phyloP scores from a whole-genome alignment of 768 basidiomycete species.

The Pisolithus sp. region DNA sequence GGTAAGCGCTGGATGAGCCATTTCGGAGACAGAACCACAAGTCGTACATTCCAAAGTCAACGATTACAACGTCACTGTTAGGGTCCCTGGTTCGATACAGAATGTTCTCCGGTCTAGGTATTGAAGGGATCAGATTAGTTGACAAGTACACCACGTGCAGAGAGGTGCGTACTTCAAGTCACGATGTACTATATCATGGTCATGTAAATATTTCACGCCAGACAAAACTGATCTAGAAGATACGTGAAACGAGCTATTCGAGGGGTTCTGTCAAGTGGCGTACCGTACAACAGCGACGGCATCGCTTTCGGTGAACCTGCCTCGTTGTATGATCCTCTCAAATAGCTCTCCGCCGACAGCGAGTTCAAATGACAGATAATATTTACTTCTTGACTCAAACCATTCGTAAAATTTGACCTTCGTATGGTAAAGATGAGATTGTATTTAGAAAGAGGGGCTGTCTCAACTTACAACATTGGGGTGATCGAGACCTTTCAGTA shows the following conservation, averaged over 20 bases:
- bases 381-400: constrained; percentile 92
- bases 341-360: constrained; percentile 94
- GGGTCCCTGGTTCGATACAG: constrained; percentile 74
- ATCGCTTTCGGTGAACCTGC: constrained; percentile 92
- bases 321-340: constrained; percentile 74
- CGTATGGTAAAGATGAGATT: not conserved
- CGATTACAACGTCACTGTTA: constrained; percentile 87
- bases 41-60: constrained; percentile 92
- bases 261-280: constrained; percentile 18
- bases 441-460: not conserved
- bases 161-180: constrained; percentile 71
- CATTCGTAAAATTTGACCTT: constrained; percentile 95
- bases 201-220: constrained; percentile 85
- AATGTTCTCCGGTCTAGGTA: constrained; percentile 85
- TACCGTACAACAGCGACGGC: constrained; percentile 73
- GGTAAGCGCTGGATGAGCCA: not conserved
- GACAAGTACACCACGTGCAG: not conserved
- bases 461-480: constrained; percentile 73
- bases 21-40: not conserved
- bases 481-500: constrained; percentile 84
- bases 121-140: not conserved
- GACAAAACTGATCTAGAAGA: constrained; percentile 64
- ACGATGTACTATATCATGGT: constrained; percentile 90
- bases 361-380: constrained; percentile 93
- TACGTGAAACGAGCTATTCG: not conserved